Base-by-base conservation (phyloP, 306 rosid species). In the Heteromeles arbutifolia region DNA sequence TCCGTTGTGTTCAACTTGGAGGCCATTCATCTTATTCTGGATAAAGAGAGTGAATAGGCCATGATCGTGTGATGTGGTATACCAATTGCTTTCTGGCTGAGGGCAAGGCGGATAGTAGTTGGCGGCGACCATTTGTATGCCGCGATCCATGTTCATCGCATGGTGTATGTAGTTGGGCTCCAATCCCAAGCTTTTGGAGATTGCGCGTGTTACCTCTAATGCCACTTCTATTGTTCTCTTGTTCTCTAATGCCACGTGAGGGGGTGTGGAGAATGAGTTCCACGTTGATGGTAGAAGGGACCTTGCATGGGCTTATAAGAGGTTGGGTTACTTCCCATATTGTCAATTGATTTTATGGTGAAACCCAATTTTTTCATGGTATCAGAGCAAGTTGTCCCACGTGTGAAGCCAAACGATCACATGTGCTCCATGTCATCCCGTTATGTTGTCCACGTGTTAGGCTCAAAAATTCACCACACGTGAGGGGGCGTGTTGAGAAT, bases 41-140 rank as follows among this genome's bases (percentile, higher is more conserved):
- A 31, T 11, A 69, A 82, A 28, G 2, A 82, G 19, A 2, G 80
- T 53, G 45, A 82, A 11, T 1, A 82, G 57, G 61, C 84, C 74
- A 19, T 81, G 74, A 45, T 81, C 84, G 70, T 64, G 24, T 81
- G 84, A 56, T 72, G 81, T 10, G 32, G 81, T 18, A 81, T 2
- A 24, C 81, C 81, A 56, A 81, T 44, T 14, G 78, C 81, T 11
- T 22, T 81, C 78, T 8, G 78, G 81, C 50, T 57, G 81, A 45
- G 84, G 84, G 43, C 74, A 81, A 6, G 78, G 74, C 5, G 78
- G 81, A 64, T 81, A 76, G 2, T 64, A 45, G 54, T 81, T 76
- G 10, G 65, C 81, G 14, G 13, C 32, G 17, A 71, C 50, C 12
- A 65, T 2, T 81, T 81, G 81, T 3, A 76, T 13, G 24, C 81